Conservation (phyloP, 2,329 filamentous ascomycete genomes). For the Cyclaneusma minus region DNA sequence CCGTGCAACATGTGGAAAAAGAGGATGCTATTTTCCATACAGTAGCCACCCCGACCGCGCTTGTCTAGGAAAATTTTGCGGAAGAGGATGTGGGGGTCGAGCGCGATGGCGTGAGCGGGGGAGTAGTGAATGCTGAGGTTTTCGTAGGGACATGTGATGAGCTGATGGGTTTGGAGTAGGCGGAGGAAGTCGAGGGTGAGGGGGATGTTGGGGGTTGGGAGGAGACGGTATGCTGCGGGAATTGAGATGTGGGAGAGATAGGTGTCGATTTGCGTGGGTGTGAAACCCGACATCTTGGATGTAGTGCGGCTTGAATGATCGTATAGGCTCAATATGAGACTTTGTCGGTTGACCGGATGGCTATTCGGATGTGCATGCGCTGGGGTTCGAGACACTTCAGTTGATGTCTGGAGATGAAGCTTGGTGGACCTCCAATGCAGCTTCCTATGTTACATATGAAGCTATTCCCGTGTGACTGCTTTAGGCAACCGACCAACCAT, state of each 20-base stretch:
- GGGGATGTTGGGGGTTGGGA: too few relatives aligned
- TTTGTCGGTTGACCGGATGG: too few relatives aligned
- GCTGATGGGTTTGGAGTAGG: conserved; percentile 27
- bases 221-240: conserved; percentile 6
- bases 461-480: too few relatives aligned
- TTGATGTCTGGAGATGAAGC: too few relatives aligned
- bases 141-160: conserved; percentile 37
- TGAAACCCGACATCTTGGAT: conserved; percentile 9
- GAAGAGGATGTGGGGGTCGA: conserved; percentile 31
- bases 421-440: too few relatives aligned
- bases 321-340: too few relatives aligned
- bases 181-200: conserved; percentile 22
- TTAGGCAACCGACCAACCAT: too few relatives aligned
- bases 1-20: conserved; percentile 35
- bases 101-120: conserved; percentile 19
- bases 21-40: conserved; percentile 40
- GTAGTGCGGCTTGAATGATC: too few relatives aligned
- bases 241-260: conserved; percentile 12
- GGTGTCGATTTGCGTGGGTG: conserved; percentile 8
- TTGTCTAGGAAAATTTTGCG: conserved; percentile 28
- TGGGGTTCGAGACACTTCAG: too few relatives aligned
- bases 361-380: too few relatives aligned
- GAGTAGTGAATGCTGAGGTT: conserved; percentile 38
- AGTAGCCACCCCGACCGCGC: conserved; percentile 38
- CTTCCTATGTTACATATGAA: too few relatives aligned